Conservation (phyloP, 2,329 filamentous ascomycete species). For the Orbilia javanica region DNA sequence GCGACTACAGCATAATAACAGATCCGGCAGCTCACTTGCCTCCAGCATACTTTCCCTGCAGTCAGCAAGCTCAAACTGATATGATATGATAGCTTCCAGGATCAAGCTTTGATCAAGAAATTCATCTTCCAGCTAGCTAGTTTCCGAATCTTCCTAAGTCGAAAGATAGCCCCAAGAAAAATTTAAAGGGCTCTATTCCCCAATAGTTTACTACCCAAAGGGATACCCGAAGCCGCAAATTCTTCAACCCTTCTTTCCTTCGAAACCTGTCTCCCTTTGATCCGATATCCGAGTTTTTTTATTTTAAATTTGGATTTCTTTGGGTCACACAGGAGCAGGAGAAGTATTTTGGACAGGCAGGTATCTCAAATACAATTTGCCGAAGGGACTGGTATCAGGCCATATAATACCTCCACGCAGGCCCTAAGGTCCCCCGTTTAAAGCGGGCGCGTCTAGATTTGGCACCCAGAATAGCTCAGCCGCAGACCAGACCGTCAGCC, state of each 20-base stretch:
- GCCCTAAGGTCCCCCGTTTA: neutral
- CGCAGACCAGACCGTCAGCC: slow-evolving; percentile 53
- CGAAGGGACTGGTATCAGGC: slow-evolving; percentile 38
- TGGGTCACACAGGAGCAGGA: slow-evolving; percentile 29
- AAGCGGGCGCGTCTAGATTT: slow-evolving; percentile 49
- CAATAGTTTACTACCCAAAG: neutral
- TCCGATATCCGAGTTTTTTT: neutral
- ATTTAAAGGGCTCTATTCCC: slow-evolving; percentile 11
- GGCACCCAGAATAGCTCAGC: slow-evolving; percentile 54
- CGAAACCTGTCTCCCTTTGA: neutral
- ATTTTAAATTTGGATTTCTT: slow-evolving; percentile 37
- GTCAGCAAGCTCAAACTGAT: slow-evolving; percentile 43
- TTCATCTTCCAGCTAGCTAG: neutral
- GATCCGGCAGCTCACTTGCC: slow-evolving; percentile 1
- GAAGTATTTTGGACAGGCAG: neutral
- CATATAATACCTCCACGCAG: slow-evolving; percentile 25
- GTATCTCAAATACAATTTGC: slow-evolving; percentile 51
- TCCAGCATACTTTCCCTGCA: slow-evolving; percentile 27
- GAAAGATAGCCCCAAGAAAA: neutral
- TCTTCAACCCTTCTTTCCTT: slow-evolving; percentile 7
- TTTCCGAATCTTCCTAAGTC: neutral
- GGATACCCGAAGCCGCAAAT: slow-evolving; percentile 8
- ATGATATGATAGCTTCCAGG: slow-evolving; percentile 39
- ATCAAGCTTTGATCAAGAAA: slow-evolving; percentile 31
- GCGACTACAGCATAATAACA: neutral